Base-by-base conservation (phyloP, 2,329 filamentous ascomycete species). In the Pyrenochaeta sp. region DNA sequence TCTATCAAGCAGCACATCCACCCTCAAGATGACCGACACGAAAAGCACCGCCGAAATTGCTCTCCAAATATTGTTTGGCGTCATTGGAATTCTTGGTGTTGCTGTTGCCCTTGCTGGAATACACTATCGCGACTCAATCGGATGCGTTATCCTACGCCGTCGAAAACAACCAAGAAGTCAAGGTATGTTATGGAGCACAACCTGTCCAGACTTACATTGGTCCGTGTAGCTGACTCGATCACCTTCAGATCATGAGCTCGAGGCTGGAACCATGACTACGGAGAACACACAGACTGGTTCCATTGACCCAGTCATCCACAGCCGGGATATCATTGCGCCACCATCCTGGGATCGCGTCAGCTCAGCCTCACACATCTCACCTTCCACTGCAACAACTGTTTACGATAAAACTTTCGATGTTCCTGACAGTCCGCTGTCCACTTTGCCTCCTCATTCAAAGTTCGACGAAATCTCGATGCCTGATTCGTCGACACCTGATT, bases 61-160 rank as follows among this genome's bases (percentile, higher is more conserved):
- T 11, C 41, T 61, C 4, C 55, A 56, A n/a, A 45, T 61, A 23
- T 54, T 36, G 36, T 61, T 59, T 4, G 58, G 58, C 7, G 15
- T 56, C 18, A 52, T 54, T 14, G 49, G 58, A 6, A 39, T 59
- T 3, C 14, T 61, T 0, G 33, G 58, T 18, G 54, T 48, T 14
- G 23, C 59, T 4, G 33, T 39, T 10, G 54, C 55, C 1, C 48
- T 59, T 2, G 58, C 58, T 21, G 40, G 56, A 7, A 47, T 61
- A 5, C 55, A 61, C 32, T 49, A 55, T 12, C 56, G 51, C 27
- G 56, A 55, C 32, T 58, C 55, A 2, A 23, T 61, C 4, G 55
- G 47, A 2, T 59, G 52, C 20, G 30, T 61, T 4, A 29, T 61
- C 14, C n/a, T 58, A 6, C 41, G 53, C 4, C 33, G 45, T 4